Evolutionary conservation across 108 stramenopile genomes (phyloP).

Genomic region (Cyclotella kingstonii): DNA sequence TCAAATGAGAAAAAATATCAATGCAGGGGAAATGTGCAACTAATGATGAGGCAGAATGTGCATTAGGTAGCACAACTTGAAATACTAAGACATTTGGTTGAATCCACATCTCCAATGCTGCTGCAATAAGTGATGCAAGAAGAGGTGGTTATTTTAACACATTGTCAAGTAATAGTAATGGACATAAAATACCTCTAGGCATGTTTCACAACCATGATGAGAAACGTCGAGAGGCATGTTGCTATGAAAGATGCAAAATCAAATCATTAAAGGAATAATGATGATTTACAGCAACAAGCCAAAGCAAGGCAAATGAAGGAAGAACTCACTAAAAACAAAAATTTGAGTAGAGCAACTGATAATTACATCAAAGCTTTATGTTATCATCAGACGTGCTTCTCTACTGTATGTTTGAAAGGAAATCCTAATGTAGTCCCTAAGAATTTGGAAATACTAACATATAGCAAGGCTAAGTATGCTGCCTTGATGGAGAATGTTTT

Average conservation of each 20-base stretch:
- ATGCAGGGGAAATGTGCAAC: no score
- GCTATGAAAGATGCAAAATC: slow-evolving; percentile 12
- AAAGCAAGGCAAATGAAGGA: slow-evolving; percentile 10
- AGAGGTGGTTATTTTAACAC: no score
- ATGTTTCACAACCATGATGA: not conserved
- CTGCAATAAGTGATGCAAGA: no score
- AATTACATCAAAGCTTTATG: slow-evolving; percentile 10
- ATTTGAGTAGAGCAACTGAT: slow-evolving; percentile 2
- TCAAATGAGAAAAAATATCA: no score
- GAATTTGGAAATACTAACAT: slow-evolving; percentile 15
- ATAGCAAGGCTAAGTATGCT: not conserved
- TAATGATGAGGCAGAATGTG: no score
- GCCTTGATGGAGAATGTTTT: slow-evolving; percentile 27
- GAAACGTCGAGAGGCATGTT: not conserved
- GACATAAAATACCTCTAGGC: not conserved
- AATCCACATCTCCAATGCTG: no score
- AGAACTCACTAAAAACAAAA: not conserved
- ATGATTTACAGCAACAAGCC: not conserved
- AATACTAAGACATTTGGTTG: no score
- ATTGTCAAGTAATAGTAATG: no score
- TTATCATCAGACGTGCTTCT: slow-evolving; percentile 17
- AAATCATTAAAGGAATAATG: not conserved
- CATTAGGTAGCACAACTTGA: no score
- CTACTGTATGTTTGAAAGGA: slow-evolving; percentile 14
- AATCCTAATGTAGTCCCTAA: slow-evolving; percentile 3